These are phyloP conservation scores for Zymoseptoria passerinii DNA, from an alignment of 2,329 filamentous ascomycete genomes.

Conservation along the genomic window DNA sequence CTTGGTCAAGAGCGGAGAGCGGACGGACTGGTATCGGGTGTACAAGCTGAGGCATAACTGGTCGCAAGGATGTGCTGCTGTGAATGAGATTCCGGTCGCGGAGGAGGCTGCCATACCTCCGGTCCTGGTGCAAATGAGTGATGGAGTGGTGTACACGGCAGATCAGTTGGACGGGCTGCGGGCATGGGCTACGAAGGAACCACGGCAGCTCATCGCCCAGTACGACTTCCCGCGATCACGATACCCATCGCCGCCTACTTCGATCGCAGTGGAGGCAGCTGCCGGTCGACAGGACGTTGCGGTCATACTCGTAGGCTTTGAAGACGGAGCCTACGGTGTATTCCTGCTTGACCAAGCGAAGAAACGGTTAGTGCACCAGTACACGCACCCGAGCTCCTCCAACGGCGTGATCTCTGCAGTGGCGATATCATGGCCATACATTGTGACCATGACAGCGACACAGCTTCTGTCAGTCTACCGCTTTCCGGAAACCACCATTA, in stretches of 20 bases:
- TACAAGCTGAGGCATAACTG: slow-evolving; percentile 89
- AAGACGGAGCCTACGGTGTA: slow-evolving; percentile 61
- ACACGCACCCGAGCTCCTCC: slow-evolving; percentile 53
- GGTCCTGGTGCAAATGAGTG: slow-evolving; percentile 66
- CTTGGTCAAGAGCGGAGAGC: slow-evolving; percentile 42
- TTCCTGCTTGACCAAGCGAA: slow-evolving; percentile 51
- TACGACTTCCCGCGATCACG: slow-evolving; percentile 20
- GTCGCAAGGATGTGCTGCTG: slow-evolving; percentile 70
- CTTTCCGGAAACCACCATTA: slow-evolving; percentile 9
- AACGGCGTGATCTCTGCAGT: slow-evolving; percentile 60
- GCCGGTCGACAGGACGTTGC: slow-evolving; percentile 23
- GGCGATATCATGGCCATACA: slow-evolving; percentile 64
- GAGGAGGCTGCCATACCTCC: slow-evolving; percentile 46
- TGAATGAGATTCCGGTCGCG: slow-evolving; percentile 65
- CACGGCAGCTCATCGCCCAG: slow-evolving; percentile 51
- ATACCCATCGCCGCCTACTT: slow-evolving; percentile 43
- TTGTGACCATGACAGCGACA: slow-evolving; percentile 67
- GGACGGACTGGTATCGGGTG: slow-evolving; percentile 75
- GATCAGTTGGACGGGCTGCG: slow-evolving; percentile 62
- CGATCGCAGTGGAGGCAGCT: slow-evolving; percentile 54
- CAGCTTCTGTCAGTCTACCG: slow-evolving; percentile 67
- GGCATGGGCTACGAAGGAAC: slow-evolving; percentile 63
- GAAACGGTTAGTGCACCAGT: slow-evolving; percentile 42
- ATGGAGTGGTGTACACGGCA: slow-evolving; percentile 69
- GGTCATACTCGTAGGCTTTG: slow-evolving; percentile 58